Base-by-base conservation (phyloP, 2,329 filamentous ascomycete genomes). In the Bisporella sp. region DNA sequence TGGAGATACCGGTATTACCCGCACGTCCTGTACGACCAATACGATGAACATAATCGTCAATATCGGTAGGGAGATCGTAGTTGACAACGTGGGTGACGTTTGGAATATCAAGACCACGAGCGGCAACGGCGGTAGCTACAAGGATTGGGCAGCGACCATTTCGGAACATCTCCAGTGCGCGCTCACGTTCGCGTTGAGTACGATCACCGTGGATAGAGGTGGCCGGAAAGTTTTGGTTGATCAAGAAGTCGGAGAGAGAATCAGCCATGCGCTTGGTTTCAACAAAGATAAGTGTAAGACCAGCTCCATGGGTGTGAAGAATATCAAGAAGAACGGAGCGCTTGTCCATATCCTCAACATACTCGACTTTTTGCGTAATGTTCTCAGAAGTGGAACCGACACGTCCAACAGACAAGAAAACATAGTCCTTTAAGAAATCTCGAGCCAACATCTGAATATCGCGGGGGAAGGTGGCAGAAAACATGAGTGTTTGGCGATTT, bases 251-350 rank as follows among this genome's bases (percentile, higher is more conserved):
- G 55, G 91, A 97, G 49, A 99, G 78, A 12, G 91, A 92, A 71
- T 99, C 93, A 54, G 93, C 93, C 91, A 97, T 97, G 63, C 93
- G 92, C 85, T 99, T 99, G 55, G 93, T 97, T 79, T 97, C 93
- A 57, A 99, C 93, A 73, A 99, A 99, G 68, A 99, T 96, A 56
- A 99, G 77, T 12, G 92, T 97, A 54, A 97, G 79, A 65, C 91
- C 91, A 54, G 75, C 87, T 53, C 85, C 88, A 64, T 96, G 89
- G 41, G 89, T 96, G 79, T 97, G 92, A 49, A 99, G 84, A 59
- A 99, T 97, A 65, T 99, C 93, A 54, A 99, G 82, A 45, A 99
- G 83, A 57, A 97, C 91, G 50, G 93, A 97, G 69, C 91, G 90
- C 84, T 99, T 99, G 80, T 99, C 93, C 56, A 82, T 74, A 63